These are phyloP conservation scores for Daldinia bambusicola DNA, from an alignment of 495 filamentous ascomycete genomes.

Conservation along the genomic window DNA sequence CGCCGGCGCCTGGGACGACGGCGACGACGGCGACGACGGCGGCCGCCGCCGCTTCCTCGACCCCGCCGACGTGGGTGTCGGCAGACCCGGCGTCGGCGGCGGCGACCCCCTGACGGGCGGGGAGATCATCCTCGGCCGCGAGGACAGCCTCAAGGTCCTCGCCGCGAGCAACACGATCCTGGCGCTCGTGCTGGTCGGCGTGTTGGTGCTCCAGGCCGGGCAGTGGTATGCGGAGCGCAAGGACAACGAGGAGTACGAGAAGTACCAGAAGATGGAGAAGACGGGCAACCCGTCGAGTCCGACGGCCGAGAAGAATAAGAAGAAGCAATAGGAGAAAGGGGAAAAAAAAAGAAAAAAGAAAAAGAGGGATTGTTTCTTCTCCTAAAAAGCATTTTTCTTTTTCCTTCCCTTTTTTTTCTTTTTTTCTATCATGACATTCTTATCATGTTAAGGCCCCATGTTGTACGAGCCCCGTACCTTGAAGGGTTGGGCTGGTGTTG, in stretches of 20 bases:
- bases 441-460: constrained; percentile 1
- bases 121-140: constrained; percentile 68
- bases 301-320: constrained; percentile 49
- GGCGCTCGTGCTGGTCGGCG: constrained; percentile 88
- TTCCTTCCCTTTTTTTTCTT: not conserved
- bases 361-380: no score
- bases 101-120: constrained; percentile 50
- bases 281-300: constrained; percentile 27
- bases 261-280: constrained; percentile 62
- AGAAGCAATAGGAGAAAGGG: constrained; percentile 45
- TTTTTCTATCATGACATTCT: constrained; percentile 1
- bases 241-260: constrained; percentile 81
- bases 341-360: no score
- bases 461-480: not conserved
- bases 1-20: constrained; percentile 63
- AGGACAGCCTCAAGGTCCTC: constrained; percentile 89
- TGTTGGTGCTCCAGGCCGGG: constrained; percentile 92
- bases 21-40: constrained; percentile 28
- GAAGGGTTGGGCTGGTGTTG: not conserved
- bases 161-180: constrained; percentile 97
- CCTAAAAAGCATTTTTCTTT: no score
- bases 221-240: constrained; percentile 99
- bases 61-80: constrained; percentile 43
- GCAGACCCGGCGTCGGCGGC: constrained; percentile 36
- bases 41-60: no score